Evolutionary conservation across 169 alveolate species (phyloP).

Genomic region (Besnoitia besnoiti): DNA sequence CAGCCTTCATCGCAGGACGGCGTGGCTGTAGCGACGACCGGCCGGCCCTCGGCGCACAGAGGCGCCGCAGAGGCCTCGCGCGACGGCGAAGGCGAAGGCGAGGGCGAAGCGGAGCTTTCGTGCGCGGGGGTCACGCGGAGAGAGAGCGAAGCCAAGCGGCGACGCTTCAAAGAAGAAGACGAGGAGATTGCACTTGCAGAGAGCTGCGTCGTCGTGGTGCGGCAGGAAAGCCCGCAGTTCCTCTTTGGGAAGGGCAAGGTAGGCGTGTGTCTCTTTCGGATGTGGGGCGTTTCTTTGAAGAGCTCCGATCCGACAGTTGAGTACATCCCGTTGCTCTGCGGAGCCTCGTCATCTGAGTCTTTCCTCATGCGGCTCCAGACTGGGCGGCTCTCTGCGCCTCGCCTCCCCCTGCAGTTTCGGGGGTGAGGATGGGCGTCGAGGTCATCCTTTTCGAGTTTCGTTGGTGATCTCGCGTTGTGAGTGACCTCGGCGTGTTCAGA

Average conservation of each 20-base stretch:
- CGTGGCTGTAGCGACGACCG: no score
- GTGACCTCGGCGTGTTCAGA: no score
- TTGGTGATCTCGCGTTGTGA: no score
- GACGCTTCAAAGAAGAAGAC: not conserved
- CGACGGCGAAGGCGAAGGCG: not conserved
- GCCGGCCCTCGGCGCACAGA: no score
- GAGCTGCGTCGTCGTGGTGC: slow-evolving; percentile 24
- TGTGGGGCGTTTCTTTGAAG: not conserved
- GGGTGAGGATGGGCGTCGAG: no score
- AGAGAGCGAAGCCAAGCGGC: not conserved
- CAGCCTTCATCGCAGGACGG: no score
- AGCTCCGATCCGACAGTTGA: no score
- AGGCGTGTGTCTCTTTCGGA: not conserved
- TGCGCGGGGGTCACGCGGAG: not conserved
- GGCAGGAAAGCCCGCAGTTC: slow-evolving; percentile 16
- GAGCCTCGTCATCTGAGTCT: no score
- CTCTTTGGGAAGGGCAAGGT: slow-evolving; percentile 41
- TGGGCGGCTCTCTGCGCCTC: no score
- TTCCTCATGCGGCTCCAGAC: no score
- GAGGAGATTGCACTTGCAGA: not conserved
- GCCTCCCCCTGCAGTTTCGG: no score
- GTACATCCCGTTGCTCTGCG: no score
- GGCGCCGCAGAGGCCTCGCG: not conserved
- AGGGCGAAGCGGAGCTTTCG: not conserved
- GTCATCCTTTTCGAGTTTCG: not conserved